Conservation (phyloP, 768 basidiomycete genomes). For the Galerina marginata region DNA sequence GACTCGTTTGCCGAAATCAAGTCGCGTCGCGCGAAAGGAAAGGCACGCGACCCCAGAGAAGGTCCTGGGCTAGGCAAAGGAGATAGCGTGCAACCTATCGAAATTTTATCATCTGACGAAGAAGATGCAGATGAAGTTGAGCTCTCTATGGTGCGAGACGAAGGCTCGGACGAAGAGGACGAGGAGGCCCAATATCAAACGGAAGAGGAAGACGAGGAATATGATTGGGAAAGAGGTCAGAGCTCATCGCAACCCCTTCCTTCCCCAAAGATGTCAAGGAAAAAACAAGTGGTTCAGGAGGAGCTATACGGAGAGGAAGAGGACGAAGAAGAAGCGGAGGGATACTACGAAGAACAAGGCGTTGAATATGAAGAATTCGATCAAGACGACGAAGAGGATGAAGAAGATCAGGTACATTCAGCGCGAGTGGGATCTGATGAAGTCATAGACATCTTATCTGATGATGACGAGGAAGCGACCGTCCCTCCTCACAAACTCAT, state of each 20-base stretch:
- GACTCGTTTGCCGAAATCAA: slow-evolving; percentile 63
- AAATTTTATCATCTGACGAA: slow-evolving; percentile 42
- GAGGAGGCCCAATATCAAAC: slow-evolving; percentile 23
- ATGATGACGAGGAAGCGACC: slow-evolving; percentile 22
- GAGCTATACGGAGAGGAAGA: slow-evolving; percentile 25
- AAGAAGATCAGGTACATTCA: slow-evolving; percentile 4
- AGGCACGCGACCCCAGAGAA: slow-evolving; percentile 65
- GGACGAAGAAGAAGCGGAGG: slow-evolving; percentile 32
- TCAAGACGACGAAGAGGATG: slow-evolving; percentile 24
- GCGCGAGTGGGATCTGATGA: slow-evolving; percentile 14
- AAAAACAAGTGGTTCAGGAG: slow-evolving; percentile 10
- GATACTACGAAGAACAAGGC: slow-evolving; percentile 28
- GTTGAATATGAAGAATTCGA: slow-evolving; percentile 25
- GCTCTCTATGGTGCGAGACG: slow-evolving; percentile 30
- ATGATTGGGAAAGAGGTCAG: slow-evolving; percentile 19
- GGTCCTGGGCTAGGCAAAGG: slow-evolving; percentile 56
- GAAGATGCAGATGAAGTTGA: slow-evolving; percentile 34
- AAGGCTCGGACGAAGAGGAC: slow-evolving; percentile 33
- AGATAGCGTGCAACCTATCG: slow-evolving; percentile 49
- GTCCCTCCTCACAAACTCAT: slow-evolving; percentile 16
- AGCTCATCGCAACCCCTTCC: slow-evolving; percentile 11
- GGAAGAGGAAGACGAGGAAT: slow-evolving; percentile 16
- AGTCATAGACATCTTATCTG: slow-evolving; percentile 25
- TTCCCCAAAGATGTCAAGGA: slow-evolving; percentile 3
- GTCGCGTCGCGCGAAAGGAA: slow-evolving; percentile 60